Evolutionary conservation across 1,139 yeast genomes (phyloP), one percentile per base, ranked within the genome.

Genomic region (Hemisphaericaspora lyxosophila): DNA sequence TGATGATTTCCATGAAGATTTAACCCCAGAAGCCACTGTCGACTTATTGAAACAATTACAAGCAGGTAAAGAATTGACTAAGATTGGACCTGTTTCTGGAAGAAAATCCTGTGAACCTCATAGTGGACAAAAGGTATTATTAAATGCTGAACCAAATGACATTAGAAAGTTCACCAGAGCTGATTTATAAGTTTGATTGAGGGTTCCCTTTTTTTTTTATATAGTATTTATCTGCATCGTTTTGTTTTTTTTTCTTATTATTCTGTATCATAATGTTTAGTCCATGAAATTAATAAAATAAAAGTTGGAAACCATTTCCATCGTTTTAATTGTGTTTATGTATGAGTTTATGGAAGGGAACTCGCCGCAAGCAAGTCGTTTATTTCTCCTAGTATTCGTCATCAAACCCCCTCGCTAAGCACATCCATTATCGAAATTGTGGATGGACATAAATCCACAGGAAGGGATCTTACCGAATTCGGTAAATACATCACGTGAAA

Each of bases 1-100:
- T 60, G 95, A 87, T 63, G 90, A 85, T 59, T 87, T 71, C 64
- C 82, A 74, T 54, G 96, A 87, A 66, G 96, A 87, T 63, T 75
- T 87, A 65, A 82, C 92, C 29, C 74, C 82, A 13, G 82, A 82
- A 47, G 75, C 78, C 40, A 79, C 85, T 27, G 72, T 78, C 26
- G 73, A 75, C 39, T 60, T 87, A 39, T 74, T 87, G 58, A 75
- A 81, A 50, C 78, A 75, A 44, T 70, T 86, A 49, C 80, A 80
- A 59, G 72, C 64, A 20, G 95, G 95, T 44, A 67, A 67, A 53
- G 78, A 79, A 46, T 66, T 74, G 44, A 70, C 75, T 33, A 66
- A 68, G 42, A 69, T 77, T 19, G 96, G 96, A 27, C 92, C 94
- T 12, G 80, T 80, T 46, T 68, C 75, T 38, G 82, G 80, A 34